Evolutionary conservation across 2,329 filamentous ascomycete genomes (phyloP).

Genomic region (Calycina herbarum): DNA sequence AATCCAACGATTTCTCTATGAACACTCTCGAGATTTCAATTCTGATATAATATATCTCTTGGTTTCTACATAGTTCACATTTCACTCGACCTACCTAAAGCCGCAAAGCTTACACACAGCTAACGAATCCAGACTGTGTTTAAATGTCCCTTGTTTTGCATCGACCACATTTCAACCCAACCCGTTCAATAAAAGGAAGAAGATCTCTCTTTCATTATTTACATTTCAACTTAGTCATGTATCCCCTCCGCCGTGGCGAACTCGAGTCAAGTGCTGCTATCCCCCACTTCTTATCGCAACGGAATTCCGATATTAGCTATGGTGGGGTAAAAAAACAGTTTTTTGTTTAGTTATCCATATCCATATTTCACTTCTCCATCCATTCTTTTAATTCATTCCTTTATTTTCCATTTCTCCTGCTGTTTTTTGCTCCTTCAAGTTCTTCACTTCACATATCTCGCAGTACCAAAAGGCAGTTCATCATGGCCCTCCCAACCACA

Average conservation of each 20-base stretch:
- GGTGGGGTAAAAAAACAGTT: background rate
- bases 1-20: background rate
- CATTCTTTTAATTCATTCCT: background rate
- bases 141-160: no score
- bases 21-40: background rate
- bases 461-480: background rate
- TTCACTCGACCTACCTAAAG: no score
- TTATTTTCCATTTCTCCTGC: background rate
- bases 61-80: no score
- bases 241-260: background rate
- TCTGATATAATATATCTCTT: no score
- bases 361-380: background rate
- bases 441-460: background rate
- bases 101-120: no score
- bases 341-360: background rate
- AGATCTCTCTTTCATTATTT: no score
- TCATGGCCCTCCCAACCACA: conserved; percentile 29
- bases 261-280: background rate
- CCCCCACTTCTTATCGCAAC: conserved; percentile 9
- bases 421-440: background rate
- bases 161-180: no score
- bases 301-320: conserved; percentile 1
- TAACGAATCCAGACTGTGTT: no score
- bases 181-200: no score
- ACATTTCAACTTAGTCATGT: background rate